These are phyloP conservation scores for Zalaria obscura DNA, from an alignment of 2,329 filamentous ascomycete genomes.

Conservation along the genomic window DNA sequence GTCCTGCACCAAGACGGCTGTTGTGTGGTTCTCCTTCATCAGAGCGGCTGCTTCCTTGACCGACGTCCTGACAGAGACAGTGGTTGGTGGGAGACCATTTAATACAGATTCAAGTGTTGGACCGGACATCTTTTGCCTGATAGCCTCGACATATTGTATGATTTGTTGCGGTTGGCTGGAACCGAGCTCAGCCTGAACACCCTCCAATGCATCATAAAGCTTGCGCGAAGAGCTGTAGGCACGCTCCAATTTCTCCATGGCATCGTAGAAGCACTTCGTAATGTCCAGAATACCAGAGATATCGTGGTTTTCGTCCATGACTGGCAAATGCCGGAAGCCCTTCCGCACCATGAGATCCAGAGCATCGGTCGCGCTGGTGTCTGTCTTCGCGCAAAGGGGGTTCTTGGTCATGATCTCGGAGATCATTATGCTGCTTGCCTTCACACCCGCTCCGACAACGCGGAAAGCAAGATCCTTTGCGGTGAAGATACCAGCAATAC, in stretches of 20 bases:
- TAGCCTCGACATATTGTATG: constrained; percentile 95
- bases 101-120: constrained; percentile 90
- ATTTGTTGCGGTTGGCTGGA: constrained; percentile 96
- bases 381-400: constrained; percentile 88
- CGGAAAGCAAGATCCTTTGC: constrained; percentile 97
- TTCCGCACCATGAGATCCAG: constrained; percentile 96
- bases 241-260: constrained; percentile 98
- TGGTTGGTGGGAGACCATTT: constrained; percentile 81
- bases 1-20: constrained; percentile 88
- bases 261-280: constrained; percentile 99
- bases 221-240: constrained; percentile 97
- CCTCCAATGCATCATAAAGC: constrained; percentile 92
- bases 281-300: constrained; percentile 97
- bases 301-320: constrained; percentile 99
- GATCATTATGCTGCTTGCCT: constrained; percentile 81
- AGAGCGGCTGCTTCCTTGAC: constrained; percentile 88
- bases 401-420: constrained; percentile 99
- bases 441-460: constrained; percentile 80
- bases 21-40: constrained; percentile 99
- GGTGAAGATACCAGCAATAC: constrained; percentile 97
- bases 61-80: constrained; percentile 87
- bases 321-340: constrained; percentile 90
- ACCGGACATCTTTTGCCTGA: constrained; percentile 93
- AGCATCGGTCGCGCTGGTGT: constrained; percentile 95
- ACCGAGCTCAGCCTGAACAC: constrained; percentile 91